Percentiles rank a stretch among this genome's conserved stretches.
phyloP scores from a whole-genome alignment of 495 filamentous ascomycete genomes.

The Amphirosellinia nigrospora region DNA sequence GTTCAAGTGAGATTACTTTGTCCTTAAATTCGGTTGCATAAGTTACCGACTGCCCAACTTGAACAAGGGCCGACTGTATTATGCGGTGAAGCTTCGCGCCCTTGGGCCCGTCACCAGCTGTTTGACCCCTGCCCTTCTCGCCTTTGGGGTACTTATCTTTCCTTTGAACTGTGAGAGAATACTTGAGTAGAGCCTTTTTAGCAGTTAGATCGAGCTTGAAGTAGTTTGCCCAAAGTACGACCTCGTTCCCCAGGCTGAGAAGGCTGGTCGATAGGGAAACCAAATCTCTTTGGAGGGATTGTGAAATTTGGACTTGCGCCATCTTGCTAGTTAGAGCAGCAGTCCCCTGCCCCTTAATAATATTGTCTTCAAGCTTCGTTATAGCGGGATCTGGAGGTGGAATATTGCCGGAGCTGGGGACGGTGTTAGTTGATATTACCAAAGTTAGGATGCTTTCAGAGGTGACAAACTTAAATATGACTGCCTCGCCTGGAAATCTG shows the following conservation, averaged over 20 bases:
- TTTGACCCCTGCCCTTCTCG: background rate
- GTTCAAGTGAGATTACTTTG: slow-evolving; percentile 51
- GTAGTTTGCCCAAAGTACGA: slow-evolving; percentile 70
- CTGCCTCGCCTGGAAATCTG: slow-evolving; percentile 30
- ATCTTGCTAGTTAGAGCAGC: slow-evolving; percentile 31
- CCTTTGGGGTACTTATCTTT: slow-evolving; percentile 2
- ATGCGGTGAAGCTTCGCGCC: slow-evolving; percentile 59
- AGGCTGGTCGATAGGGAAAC: slow-evolving; percentile 62
- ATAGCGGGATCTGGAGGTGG: slow-evolving; percentile 36
- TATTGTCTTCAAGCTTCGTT: slow-evolving; percentile 43
- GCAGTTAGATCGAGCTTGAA: slow-evolving; percentile 57
- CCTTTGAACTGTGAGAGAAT: slow-evolving; percentile 39
- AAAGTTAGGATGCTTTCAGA: background rate
- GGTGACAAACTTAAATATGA: slow-evolving; percentile 40
- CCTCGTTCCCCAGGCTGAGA: slow-evolving; percentile 58
- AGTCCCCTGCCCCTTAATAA: slow-evolving; percentile 31
- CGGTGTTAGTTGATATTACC: slow-evolving; percentile 2
- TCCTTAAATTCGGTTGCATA: slow-evolving; percentile 65
- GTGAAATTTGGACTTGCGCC: slow-evolving; percentile 36
- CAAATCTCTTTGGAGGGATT: slow-evolving; percentile 16
- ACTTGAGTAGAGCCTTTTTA: slow-evolving; percentile 43
- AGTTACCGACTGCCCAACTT: slow-evolving; percentile 32
- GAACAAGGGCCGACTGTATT: slow-evolving; percentile 55
- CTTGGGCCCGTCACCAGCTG: slow-evolving; percentile 1
- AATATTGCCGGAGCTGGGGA: slow-evolving; percentile 1